A percentile compares a stretch with the other conserved stretches of the same genome.
phyloP scores from a whole-genome alignment of 192 early-diverging fungal genomes.

The Backusella parvicylindrica region DNA sequence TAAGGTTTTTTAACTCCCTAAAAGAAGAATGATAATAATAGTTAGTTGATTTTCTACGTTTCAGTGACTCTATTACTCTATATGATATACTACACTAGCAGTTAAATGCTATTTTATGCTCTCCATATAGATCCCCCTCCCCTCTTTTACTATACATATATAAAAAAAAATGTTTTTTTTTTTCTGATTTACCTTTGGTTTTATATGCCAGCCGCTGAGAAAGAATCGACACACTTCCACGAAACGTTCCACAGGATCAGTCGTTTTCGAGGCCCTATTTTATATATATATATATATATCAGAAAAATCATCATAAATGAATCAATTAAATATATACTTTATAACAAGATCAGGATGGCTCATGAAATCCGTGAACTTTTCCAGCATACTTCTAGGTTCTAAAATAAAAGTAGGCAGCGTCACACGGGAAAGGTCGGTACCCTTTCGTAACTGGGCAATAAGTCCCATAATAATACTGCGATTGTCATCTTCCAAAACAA shows the following conservation, averaged over 20 bases:
- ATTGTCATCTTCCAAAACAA: conserved; percentile 80
- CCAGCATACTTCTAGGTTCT: conserved; percentile 93
- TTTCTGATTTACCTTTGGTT: conserved; percentile 62
- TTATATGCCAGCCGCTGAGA: conserved; percentile 90
- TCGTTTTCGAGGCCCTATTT: conserved; percentile 60
- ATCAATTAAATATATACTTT: conserved; percentile 42
- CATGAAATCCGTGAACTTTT: conserved; percentile 96
- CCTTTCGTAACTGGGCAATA: conserved; percentile 83
- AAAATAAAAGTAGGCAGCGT: conserved; percentile 94
- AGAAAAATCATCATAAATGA: neutral
- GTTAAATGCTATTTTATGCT: too few relatives aligned
- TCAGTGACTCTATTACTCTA: neutral
- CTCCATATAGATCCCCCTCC: too few relatives aligned
- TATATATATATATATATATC: too few relatives aligned
- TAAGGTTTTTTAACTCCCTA: conserved; percentile 91
- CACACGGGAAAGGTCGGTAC: conserved; percentile 85
- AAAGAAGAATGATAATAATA: neutral
- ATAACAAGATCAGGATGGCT: conserved; percentile 80
- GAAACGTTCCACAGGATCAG: conserved; percentile 75
- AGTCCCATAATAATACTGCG: conserved; percentile 83
- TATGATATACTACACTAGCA: neutral
- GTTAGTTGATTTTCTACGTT: neutral
- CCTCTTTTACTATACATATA: neutral
- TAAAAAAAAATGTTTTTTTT: neutral
- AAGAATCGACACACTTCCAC: conserved; percentile 84